Conservation (phyloP, 495 filamentous ascomycete genomes). For the Hapsidospora chrysogenum region DNA sequence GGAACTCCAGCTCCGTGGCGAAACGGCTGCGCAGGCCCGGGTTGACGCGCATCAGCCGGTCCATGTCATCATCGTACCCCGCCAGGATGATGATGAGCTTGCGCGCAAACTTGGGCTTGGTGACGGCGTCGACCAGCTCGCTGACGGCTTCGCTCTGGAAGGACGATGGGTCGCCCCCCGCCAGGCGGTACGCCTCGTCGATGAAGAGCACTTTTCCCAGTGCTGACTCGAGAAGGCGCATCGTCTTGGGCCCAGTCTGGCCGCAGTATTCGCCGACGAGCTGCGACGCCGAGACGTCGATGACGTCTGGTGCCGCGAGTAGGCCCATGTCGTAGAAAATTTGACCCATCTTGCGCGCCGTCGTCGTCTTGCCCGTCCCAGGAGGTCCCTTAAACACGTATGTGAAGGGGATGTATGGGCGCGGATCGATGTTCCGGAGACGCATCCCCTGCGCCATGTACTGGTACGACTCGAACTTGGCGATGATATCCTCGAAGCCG, state of each 20-base stretch:
- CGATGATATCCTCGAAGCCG: slow-evolving; percentile 46
- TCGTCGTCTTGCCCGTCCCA: slow-evolving; percentile 60
- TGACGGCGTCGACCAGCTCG: slow-evolving; percentile 53
- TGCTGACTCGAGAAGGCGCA: slow-evolving; percentile 37
- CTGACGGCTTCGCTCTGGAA: slow-evolving; percentile 59
- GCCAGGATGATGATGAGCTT: slow-evolving; percentile 66
- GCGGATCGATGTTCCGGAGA: slow-evolving; percentile 40
- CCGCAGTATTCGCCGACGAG: slow-evolving; percentile 45
- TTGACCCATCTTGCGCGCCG: slow-evolving; percentile 53
- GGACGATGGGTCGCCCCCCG: slow-evolving; percentile 27
- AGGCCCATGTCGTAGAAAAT: slow-evolving; percentile 60
- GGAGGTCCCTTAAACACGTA: slow-evolving; percentile 26
- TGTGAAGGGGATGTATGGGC: slow-evolving; percentile 20
- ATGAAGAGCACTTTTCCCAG: slow-evolving; percentile 49
- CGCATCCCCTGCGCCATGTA: slow-evolving; percentile 34
- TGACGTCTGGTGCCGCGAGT: slow-evolving; percentile 32
- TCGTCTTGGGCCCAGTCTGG: slow-evolving; percentile 45
- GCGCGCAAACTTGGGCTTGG: slow-evolving; percentile 40
- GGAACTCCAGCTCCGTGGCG: slow-evolving; percentile 37
- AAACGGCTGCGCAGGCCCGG: slow-evolving; percentile 43
- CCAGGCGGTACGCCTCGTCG: slow-evolving; percentile 52
- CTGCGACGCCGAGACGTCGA: slow-evolving; percentile 44
- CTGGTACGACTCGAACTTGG: slow-evolving; percentile 42
- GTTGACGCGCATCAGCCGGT: slow-evolving; percentile 48
- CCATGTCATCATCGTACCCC: slow-evolving; percentile 56